Evolutionary conservation across 2,329 filamentous ascomycete species (phyloP), one percentile per base, ranked within the genome.

Genomic region (Paramyrothecium sp.): DNA sequence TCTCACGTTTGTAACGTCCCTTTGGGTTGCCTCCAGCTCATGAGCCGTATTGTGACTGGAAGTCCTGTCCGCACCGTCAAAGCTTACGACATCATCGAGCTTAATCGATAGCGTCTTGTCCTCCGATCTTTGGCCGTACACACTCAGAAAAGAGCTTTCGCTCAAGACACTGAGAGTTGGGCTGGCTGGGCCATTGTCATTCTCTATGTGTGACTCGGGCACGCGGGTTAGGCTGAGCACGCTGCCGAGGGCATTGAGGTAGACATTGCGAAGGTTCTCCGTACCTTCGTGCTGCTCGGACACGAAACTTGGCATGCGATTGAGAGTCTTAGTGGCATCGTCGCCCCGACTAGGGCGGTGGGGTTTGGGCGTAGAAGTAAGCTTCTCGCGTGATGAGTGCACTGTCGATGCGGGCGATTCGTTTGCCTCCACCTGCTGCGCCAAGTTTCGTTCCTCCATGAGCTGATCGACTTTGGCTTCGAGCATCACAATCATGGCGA

Each of bases 71-170:
- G 60, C 54, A 3, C 70, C 69, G 54, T 73, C 68, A 46, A 70
- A 62, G 11, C 64, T 61, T 7, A 69, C 60, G 1, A 69, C 65
- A 38, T 74, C 71, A 20, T 74, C 71, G 3, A 70, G 59, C 3
- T 68, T 61, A 19, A 57, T 57, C 3, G 66, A 58, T 3, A 63
- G 62, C 12, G 63, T 63, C 26, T 62, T 64, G 11, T 69, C 67
- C 2, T 63, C 55, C 8, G 60, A 64, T 59, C 78, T 79, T 22
- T 76, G 70, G 3, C 86, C 86, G 56, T 89, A 89, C 0, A 89
- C 75, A 62, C 86, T 89, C 21, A 82, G 63, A 63, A 89, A 89
- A 0, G 86, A 89, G 67, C 86, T 89, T 68, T 89, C 86, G 61
- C 86, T 89, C 60, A 89, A 70, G 13, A 89, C 76, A 61, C 87